Conservation (phyloP, 495 filamentous ascomycete species). For the Paragyromitra xinjiangensis region DNA sequence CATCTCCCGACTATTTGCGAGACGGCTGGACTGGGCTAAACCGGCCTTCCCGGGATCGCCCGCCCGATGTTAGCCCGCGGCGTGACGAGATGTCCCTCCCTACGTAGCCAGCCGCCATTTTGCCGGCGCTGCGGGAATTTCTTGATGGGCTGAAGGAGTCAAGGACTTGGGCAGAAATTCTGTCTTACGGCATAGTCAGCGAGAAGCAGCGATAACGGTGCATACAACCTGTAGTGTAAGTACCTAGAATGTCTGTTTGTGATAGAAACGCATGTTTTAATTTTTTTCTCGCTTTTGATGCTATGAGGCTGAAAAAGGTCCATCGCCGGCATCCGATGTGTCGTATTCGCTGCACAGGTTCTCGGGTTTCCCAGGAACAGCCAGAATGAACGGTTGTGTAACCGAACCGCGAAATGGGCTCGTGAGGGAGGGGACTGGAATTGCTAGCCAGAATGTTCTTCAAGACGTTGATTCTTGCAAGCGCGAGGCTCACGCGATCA, state of each 20-base stretch:
- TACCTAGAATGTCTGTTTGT: not conserved
- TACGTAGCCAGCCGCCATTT: constrained; percentile 8
- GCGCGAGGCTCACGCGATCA: constrained; percentile 2
- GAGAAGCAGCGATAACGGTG: constrained; percentile 13
- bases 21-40: constrained; percentile 20
- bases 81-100: constrained; percentile 21
- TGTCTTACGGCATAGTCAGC: not conserved
- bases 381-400: not conserved
- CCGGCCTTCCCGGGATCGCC: constrained; percentile 38
- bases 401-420: constrained; percentile 16
- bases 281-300: constrained; percentile 3
- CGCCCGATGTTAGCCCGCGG: constrained; percentile 8
- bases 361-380: constrained; percentile 23
- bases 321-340: constrained; percentile 24
- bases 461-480: not conserved
- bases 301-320: constrained; percentile 26
- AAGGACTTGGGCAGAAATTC: not conserved
- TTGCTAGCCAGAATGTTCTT: not conserved
- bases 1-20: constrained; percentile 26
- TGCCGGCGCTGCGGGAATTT: constrained; percentile 35
- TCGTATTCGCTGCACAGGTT: constrained; percentile 18
- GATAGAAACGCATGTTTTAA: not conserved
- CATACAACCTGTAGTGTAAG: not conserved
- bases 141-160: constrained; percentile 10
- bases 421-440: not conserved